Evolutionary conservation across 78 protist genomes (phyloP), one percentile per base, ranked within the genome.

Genomic region (Dictyostelium capitatum): DNA sequence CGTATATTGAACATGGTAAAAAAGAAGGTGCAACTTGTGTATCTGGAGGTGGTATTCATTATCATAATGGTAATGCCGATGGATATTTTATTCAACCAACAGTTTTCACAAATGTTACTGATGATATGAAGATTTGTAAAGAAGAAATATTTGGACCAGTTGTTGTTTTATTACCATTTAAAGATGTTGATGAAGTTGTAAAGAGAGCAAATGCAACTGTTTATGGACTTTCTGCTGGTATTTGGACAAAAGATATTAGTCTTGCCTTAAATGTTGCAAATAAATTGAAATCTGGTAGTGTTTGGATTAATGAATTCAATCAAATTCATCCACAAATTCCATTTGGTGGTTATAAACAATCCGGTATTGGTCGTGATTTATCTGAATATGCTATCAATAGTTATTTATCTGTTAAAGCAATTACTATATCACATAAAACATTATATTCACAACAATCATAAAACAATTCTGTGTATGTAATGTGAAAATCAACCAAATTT

Each of bases 121-220:
- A 91, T 23, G 89, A 80, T 32, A 95, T 85, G 93, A 43, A 47
- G 4, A 80, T 95, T 53, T 23, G 48, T 19, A 87, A 48, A 20
- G 98, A 97, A 65, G 98, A 97, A 77, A 95, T 95, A 75, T 97
- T 97, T 87, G 98, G 98, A n/a, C 98, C 98, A 20, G 96, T 97
- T 4, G 64, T 95, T 43, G 41, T 50, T n/a, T 9, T 91, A 41
- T 23, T 70, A 25, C 85, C 28, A 28, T 97, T 85, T 74, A 72
- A 84, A 43, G 72, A 62, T 48, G 73, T 59, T 5, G 97, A 95
- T 14, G 97, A 97, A 79, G 98, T 89, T 2, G 47, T 94, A 57
- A 14, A 46, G 37, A 17, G 95, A n/a, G 96, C 97, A 59, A 97
- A 97, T 79, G 47, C 80, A 59, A 48, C 95, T n/a, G 4, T 10